Evolutionary conservation across 176 grass and related monocot species (phyloP).

Genomic region (Oryza glaberrima): DNA sequence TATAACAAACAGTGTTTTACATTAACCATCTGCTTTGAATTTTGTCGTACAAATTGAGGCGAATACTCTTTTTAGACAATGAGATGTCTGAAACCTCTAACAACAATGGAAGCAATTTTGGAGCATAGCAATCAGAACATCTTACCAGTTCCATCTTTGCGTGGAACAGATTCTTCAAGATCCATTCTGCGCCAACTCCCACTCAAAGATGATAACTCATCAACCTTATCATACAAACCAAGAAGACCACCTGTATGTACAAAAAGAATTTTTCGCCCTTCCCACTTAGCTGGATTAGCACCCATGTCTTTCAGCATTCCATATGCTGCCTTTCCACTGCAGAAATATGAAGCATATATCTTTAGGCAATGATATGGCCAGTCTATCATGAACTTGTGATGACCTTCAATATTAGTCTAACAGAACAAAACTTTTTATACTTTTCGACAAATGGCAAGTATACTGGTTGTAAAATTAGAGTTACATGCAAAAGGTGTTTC

Average conservation of each 20-base stretch:
- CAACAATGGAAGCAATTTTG: background rate
- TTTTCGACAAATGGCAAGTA: background rate
- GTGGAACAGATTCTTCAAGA: conserved; percentile 68
- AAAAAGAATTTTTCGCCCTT: conserved; percentile 76
- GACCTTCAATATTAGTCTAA: background rate
- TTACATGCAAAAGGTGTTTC: background rate
- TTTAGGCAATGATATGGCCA: background rate
- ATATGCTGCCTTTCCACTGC: conserved; percentile 76
- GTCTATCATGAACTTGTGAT: background rate
- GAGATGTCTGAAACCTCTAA: conserved; percentile 17
- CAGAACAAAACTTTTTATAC: background rate
- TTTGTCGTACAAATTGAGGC: conserved; percentile 19
- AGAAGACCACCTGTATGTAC: conserved; percentile 90
- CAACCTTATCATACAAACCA: conserved; percentile 87
- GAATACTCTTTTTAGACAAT: background rate
- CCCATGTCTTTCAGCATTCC: conserved; percentile 84
- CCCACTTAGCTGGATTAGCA: conserved; percentile 72
- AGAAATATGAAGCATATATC: background rate
- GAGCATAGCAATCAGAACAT: conserved; percentile 72
- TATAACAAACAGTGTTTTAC: background rate
- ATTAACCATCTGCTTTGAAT: background rate
- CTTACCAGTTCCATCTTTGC: conserved; percentile 82
- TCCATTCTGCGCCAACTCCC: conserved; percentile 85
- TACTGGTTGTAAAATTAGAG: conserved; percentile 4
- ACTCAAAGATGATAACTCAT: conserved; percentile 64